These are phyloP conservation scores for Moricandia arvensis DNA, from an alignment of 345 rosid species.

Conservation along the genomic window DNA sequence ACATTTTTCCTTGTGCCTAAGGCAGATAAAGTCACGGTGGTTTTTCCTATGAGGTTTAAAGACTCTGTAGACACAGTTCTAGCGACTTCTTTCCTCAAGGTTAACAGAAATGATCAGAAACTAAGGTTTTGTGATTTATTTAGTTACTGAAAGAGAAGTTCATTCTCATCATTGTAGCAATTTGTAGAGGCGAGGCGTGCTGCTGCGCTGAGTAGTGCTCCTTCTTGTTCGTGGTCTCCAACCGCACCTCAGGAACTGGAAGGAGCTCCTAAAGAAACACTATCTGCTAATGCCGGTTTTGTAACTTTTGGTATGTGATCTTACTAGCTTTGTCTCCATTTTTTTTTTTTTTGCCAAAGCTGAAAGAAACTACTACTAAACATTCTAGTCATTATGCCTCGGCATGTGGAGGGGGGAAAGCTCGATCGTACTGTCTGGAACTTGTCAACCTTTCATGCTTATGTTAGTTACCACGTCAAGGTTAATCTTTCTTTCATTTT, in stretches of 20 bases:
- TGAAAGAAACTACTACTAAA: conserved; percentile 12
- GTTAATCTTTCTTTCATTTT: conserved; percentile 42
- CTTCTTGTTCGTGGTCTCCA: conserved; percentile 81
- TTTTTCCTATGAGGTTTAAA: conserved; percentile 90
- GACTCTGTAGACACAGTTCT: conserved; percentile 76
- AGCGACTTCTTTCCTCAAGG: conserved; percentile 94
- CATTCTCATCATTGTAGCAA: conserved; percentile 40
- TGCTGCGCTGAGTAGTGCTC: conserved; percentile 76
- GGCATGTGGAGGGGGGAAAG: conserved; percentile 86
- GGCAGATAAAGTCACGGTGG: conserved; percentile 85
- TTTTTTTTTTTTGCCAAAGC: not conserved
- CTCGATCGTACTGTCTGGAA: conserved; percentile 90
- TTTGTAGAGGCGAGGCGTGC: conserved; percentile 89
- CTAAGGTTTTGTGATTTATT: no score
- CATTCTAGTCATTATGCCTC: conserved; percentile 69
- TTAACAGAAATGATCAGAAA: conserved; percentile 22
- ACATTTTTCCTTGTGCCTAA: conserved; percentile 84
- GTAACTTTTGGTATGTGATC: conserved; percentile 73
- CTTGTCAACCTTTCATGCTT: conserved; percentile 88
- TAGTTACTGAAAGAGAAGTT: no score
- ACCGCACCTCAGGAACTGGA: conserved; percentile 70
- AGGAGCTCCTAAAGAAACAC: conserved; percentile 67
- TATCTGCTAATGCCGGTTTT: conserved; percentile 92
- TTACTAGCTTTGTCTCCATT: not conserved
- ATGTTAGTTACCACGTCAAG: conserved; percentile 96